Conservation (phyloP, 768 basidiomycete species). For the Floccularia luteovirens region DNA sequence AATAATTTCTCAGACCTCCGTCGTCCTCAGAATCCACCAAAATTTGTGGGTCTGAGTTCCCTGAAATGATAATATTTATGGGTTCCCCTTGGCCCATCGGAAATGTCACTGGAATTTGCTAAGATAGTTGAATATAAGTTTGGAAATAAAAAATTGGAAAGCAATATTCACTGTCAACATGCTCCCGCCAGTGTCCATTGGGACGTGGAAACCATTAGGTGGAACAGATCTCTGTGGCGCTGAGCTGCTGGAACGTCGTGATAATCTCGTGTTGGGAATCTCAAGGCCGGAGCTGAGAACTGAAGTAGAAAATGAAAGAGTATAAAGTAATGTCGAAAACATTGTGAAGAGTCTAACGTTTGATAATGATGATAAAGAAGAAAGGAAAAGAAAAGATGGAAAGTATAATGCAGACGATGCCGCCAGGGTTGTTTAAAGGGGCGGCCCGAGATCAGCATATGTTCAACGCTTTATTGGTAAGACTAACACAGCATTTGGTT, state of each 20-base stretch:
- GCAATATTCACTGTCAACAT: conserved; percentile 59
- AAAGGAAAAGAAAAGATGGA: conserved; percentile 1
- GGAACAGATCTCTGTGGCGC: conserved; percentile 29
- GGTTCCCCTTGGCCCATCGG: conserved; percentile 81
- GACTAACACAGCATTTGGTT: too few relatives aligned
- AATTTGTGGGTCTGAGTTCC: conserved; percentile 63
- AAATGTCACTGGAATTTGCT: conserved; percentile 51
- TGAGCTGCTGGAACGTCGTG: conserved; percentile 5
- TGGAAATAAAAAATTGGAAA: background rate
- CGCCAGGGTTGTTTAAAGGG: too few relatives aligned
- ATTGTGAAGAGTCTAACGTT: conserved; percentile 3
- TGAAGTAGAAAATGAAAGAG: conserved; percentile 23
- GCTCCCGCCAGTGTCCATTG: conserved; percentile 48
- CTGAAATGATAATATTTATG: conserved; percentile 75
- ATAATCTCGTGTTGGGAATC: conserved; percentile 3
- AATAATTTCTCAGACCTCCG: conserved; percentile 81
- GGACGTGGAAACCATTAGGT: conserved; percentile 52
- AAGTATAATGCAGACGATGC: conserved; percentile 11
- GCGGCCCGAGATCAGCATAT: too few relatives aligned
- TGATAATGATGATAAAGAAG: background rate
- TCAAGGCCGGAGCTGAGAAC: conserved; percentile 9
- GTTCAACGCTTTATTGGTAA: too few relatives aligned
- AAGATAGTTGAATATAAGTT: background rate
- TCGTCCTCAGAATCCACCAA: conserved; percentile 48
- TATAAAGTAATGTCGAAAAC: conserved; percentile 12